Base-by-base conservation (phyloP, 2,329 filamentous ascomycete genomes). In the Pyricularia sp. region DNA sequence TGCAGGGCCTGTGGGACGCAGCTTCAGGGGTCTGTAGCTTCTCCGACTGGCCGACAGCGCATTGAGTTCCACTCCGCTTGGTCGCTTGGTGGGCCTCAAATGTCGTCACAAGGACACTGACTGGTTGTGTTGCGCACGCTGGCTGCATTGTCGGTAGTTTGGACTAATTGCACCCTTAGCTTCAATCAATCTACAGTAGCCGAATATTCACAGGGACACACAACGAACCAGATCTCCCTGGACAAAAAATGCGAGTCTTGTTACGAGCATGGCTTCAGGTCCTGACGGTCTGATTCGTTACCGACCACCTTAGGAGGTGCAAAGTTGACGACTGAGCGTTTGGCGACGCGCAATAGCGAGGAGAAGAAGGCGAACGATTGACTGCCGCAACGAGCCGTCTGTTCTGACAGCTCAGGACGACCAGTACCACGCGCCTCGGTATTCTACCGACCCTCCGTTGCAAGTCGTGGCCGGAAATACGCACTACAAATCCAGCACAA, bases 201-300 rank as follows among this genome's bases (percentile, higher is more conserved):
- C 42, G 20, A 55, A 7, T 11, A n/a, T 55, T 55, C 20, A 28
- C n/a, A 28, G 20, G 28, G 59, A 30, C 59, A 28, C 4, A 28
- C 59, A 63, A 63, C 23, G 14, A 25, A 28, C 12, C 23, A 28
- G 14, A 28, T 25, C 59, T 20, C 59, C 5, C 14, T 28, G 14
- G 14, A 5, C 12, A 17, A 28, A 33, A 14, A 20, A 63, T 63
- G 59, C 59, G 59, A 63, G 42, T 28, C 25, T 63, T 28, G 25
- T 28, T 30, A 63, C 59, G 59, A 63, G 59, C 59, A 63, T 63
- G 59, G 59, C 59, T 63, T 63, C 59, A 30, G 59, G 25, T 63
- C 23, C 30, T 63, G 23, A 63, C 26, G 10, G 59, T 63, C 59
- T 63, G 25, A 63, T 63, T 63, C 14, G 14, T 28, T 63, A 28